These are phyloP conservation scores for Golubevia sp. DNA, from an alignment of 1,284 basidiomycete genomes.

Conservation along the genomic window DNA sequence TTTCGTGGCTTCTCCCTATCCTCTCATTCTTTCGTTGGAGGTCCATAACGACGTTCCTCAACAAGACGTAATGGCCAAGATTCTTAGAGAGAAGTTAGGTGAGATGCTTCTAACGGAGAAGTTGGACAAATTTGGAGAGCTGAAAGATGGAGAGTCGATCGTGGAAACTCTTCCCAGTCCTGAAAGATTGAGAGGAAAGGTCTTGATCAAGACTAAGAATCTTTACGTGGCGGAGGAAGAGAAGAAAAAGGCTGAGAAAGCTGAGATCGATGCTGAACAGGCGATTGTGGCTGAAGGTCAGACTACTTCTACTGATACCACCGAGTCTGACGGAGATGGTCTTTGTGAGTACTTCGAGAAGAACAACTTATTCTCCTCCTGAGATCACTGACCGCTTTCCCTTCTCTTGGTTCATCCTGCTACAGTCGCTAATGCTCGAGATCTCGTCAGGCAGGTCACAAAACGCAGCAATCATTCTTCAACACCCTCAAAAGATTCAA, in stretches of 20 bases:
- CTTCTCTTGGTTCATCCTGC: background rate
- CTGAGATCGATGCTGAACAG: background rate
- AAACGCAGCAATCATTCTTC: no score
- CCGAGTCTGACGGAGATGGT: constrained; percentile 27
- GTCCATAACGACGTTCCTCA: constrained; percentile 82
- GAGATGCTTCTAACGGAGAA: constrained; percentile 66
- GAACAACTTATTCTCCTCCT: background rate
- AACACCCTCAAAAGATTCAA: no score
- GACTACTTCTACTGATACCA: constrained; percentile 12
- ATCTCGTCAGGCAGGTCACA: no score
- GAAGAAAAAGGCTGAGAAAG: background rate
- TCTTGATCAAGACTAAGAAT: constrained; percentile 75
- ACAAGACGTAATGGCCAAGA: constrained; percentile 79
- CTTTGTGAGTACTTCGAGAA: background rate
- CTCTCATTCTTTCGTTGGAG: constrained; percentile 92
- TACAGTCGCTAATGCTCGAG: no score
- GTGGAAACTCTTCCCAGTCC: constrained; percentile 76
- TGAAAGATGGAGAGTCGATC: constrained; percentile 61
- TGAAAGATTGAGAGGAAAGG: constrained; percentile 76
- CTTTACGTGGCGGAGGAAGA: constrained; percentile 5
- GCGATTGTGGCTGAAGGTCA: background rate
- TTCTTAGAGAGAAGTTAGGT: constrained; percentile 80
- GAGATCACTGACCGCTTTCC: background rate
- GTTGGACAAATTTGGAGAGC: constrained; percentile 62
- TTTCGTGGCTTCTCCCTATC: constrained; percentile 90